Conservation (phyloP, 306 rosid species). For the Vachellia pachyceras region DNA sequence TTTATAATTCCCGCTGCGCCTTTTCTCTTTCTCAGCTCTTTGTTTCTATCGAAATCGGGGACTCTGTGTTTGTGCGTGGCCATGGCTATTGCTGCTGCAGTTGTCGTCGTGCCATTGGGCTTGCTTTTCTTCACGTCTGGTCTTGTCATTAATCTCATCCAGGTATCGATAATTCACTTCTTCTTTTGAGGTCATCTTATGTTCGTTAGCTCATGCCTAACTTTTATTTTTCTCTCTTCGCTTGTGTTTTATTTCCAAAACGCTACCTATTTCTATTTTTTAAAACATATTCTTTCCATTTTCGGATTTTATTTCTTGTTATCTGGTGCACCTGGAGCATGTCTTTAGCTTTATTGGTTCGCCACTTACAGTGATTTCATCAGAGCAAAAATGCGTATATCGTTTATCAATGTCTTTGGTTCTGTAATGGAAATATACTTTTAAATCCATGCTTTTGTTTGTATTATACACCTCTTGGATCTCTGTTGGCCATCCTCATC, state of each 20-base stretch:
- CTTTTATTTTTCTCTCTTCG: background rate
- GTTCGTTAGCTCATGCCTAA: background rate
- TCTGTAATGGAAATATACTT: conserved; percentile 1
- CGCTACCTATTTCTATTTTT: background rate
- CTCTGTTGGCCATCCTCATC: background rate
- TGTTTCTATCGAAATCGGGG: conserved; percentile 19
- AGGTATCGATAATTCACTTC: conserved; percentile 47
- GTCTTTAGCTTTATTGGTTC: conserved; percentile 12
- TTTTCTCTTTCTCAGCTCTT: conserved; percentile 10
- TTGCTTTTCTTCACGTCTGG: conserved; percentile 88
- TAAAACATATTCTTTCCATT: background rate
- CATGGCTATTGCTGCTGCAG: conserved; percentile 89
- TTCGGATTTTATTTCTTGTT: background rate
- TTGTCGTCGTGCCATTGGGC: conserved; percentile 84
- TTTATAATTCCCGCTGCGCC: conserved; percentile 5
- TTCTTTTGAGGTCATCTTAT: background rate
- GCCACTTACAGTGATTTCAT: background rate
- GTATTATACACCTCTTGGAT: background rate
- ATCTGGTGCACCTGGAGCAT: conserved; percentile 1
- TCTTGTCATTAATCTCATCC: conserved; percentile 79
- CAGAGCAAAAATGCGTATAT: background rate
- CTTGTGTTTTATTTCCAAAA: background rate
- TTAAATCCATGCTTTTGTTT: conserved; percentile 33
- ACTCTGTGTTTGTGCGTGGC: conserved; percentile 31
- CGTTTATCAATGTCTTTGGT: conserved; percentile 14